A percentile compares a stretch with the other conserved stretches of the same genome.
Evolutionary conservation across 306 rosid species (phyloP).

Genomic region (Mucuna pruriens): DNA sequence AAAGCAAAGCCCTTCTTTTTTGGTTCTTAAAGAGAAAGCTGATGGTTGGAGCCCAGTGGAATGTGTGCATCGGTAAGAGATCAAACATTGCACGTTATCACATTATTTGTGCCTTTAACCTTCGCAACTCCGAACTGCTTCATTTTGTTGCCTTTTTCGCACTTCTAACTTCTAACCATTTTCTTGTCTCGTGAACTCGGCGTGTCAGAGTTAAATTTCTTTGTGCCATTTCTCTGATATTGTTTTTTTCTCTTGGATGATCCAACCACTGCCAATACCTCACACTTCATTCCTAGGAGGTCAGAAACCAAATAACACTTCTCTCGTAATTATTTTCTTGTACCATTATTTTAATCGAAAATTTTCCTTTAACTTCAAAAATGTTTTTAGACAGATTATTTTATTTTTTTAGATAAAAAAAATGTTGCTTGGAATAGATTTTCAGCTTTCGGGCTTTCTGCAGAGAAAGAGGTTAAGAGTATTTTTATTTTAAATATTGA

Average conservation of each 20-base stretch:
- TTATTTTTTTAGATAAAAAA: no score
- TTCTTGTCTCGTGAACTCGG: background rate
- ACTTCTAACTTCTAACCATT: background rate
- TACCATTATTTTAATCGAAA: background rate
- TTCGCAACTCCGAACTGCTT: background rate
- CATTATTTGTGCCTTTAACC: background rate
- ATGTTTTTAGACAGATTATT: no score
- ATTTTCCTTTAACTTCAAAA: background rate
- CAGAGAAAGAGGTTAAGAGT: background rate
- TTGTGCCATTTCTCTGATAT: background rate
- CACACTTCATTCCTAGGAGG: slow-evolving; percentile 32
- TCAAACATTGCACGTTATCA: slow-evolving; percentile 33
- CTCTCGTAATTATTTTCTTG: background rate
- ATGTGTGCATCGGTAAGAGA: slow-evolving; percentile 41
- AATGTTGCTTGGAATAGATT: slow-evolving; percentile 10
- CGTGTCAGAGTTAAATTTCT: background rate
- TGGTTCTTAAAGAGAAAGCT: slow-evolving; percentile 32
- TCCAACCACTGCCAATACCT: slow-evolving; percentile 26
- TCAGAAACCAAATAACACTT: slow-evolving; percentile 30
- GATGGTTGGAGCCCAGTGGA: slow-evolving; percentile 15
- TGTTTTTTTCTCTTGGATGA: background rate
- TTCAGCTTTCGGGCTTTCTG: background rate
- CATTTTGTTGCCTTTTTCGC: no score
- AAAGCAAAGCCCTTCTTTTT: slow-evolving; percentile 10
- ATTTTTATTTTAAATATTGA: background rate